Evolutionary conservation across 345 rosid species (phyloP).

Genomic region (Rhodamnia rubescens): DNA sequence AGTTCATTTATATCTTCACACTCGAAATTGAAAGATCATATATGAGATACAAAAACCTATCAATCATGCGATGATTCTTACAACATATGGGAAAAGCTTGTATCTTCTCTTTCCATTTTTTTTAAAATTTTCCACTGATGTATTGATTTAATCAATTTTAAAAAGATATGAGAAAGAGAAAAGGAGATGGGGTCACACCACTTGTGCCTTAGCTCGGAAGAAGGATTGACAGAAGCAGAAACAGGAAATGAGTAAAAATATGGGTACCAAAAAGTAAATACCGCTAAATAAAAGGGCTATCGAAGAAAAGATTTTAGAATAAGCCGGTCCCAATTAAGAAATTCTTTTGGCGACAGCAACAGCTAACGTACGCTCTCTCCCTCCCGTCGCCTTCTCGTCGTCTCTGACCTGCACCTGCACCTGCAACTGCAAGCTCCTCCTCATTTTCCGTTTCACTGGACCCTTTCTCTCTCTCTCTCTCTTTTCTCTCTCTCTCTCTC

Average conservation of each 20-base stretch:
- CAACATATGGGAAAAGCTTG: not conserved
- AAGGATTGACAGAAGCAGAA: not conserved
- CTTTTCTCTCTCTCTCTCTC: not conserved
- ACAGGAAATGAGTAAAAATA: not conserved
- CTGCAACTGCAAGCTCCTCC: not conserved
- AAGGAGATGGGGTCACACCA: not conserved
- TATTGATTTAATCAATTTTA: not conserved
- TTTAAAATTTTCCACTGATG: not conserved
- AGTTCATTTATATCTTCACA: not conserved
- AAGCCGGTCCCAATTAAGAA: not conserved
- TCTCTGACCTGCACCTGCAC: not conserved
- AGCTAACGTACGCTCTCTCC: slow-evolving; percentile 6
- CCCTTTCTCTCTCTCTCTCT: too few species aligned
- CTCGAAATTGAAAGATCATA: fast-evolving
- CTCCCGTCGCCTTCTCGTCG: not conserved
- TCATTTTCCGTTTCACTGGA: not conserved
- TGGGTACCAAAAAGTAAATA: not conserved
- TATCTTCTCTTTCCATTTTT: not conserved
- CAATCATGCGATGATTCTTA: fast-evolving
- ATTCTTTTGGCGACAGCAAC: not conserved
- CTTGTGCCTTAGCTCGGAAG: not conserved
- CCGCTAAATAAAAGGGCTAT: not conserved
- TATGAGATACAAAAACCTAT: not conserved
- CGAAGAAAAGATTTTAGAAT: not conserved
- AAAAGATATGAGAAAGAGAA: not conserved